Conservation (phyloP, 164 flowering plant genomes). For the Magnolia officinalis region DNA sequence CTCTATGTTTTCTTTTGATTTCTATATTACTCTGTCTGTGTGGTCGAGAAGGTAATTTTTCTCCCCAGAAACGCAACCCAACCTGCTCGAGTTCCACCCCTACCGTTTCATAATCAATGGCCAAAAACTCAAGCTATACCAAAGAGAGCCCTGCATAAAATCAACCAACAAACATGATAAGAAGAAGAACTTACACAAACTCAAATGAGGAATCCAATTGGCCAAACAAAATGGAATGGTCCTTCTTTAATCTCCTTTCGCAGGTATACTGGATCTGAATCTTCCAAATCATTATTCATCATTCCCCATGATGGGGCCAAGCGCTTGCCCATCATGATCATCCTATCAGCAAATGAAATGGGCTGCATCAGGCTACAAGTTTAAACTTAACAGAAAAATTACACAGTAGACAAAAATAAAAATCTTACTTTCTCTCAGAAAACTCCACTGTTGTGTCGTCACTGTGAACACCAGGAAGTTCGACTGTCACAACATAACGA, state of each 20-base stretch:
- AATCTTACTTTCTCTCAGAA: slow-evolving; percentile 50
- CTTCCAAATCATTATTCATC: slow-evolving; percentile 19
- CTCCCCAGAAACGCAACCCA: too few species aligned
- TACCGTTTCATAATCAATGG: too few species aligned
- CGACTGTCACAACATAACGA: slow-evolving; percentile 45
- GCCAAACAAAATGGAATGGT: slow-evolving; percentile 63
- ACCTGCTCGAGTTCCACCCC: too few species aligned
- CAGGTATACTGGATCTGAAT: slow-evolving; percentile 32
- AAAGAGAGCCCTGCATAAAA: not conserved
- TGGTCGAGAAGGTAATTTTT: too few species aligned
- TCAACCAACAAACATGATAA: not conserved
- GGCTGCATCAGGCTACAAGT: not conserved
- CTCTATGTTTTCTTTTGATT: too few species aligned
- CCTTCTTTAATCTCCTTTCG: slow-evolving; percentile 56
- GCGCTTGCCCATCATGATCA: slow-evolving; percentile 54
- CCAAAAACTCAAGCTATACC: not conserved
- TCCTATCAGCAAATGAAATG: slow-evolving; percentile 33
- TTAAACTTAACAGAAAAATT: not conserved
- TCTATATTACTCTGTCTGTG: too few species aligned
- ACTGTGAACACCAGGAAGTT: slow-evolving; percentile 65
- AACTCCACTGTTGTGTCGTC: slow-evolving; percentile 61
- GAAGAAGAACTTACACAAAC: slow-evolving; percentile 50
- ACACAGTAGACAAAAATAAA: not conserved
- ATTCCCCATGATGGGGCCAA: slow-evolving; percentile 30
- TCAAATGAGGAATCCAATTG: slow-evolving; percentile 64